Conservation (phyloP, 2,329 filamentous ascomycete genomes). For the Cadophora luteo-olivacea region DNA sequence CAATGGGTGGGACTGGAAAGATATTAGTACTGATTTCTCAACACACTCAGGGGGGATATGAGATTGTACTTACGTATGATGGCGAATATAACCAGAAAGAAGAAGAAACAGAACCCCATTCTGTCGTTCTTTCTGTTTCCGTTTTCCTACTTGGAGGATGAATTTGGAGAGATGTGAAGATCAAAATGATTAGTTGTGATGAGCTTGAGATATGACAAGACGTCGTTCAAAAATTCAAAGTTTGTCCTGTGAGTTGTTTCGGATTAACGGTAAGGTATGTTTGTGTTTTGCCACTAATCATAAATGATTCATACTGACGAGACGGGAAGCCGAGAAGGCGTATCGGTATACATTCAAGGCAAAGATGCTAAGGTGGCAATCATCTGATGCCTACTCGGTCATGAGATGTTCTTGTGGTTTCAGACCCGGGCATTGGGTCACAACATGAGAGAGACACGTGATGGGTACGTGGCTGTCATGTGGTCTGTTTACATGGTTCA, state of each 20-base stretch:
- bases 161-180: background rate
- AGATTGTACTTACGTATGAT: conserved; percentile 16
- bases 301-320: background rate
- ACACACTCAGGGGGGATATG: background rate
- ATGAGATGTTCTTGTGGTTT: background rate
- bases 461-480: background rate
- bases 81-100: conserved; percentile 18
- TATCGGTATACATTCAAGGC: background rate
- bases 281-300: background rate
- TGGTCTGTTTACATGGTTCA: background rate
- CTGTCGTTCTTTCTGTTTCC: background rate
- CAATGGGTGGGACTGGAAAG: conserved; percentile 77
- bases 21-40: background rate
- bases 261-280: background rate
- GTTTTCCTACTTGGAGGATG: background rate
- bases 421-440: background rate
- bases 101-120: conserved; percentile 18
- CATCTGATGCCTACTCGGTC: background rate
- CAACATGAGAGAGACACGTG: background rate
- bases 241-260: too few relatives aligned
- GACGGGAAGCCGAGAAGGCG: background rate
- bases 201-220: too few relatives aligned
- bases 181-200: too few relatives aligned
- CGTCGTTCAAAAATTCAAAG: too few relatives aligned
- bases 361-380: background rate